Conservation (phyloP, 768 basidiomycete genomes). For the Obba rivulosa region DNA sequence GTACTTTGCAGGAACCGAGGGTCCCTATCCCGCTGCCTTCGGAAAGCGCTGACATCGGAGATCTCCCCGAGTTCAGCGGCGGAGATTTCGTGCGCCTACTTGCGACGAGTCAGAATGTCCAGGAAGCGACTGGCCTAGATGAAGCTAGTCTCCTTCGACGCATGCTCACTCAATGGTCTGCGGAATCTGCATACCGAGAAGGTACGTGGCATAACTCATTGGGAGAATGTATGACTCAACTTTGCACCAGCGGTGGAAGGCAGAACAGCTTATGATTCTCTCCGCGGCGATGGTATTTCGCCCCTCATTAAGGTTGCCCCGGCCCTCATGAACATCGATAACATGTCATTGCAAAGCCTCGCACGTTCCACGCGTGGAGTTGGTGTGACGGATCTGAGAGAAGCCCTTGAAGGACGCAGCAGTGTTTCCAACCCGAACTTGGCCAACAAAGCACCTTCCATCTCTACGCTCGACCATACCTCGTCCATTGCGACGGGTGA, state of each 20-base stretch:
- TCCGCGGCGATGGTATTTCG: conserved; percentile 63
- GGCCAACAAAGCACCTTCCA: conserved; percentile 54
- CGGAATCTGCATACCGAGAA: conserved; percentile 66
- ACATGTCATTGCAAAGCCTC: conserved; percentile 81
- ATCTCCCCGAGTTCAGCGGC: conserved; percentile 44
- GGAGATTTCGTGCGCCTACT: conserved; percentile 54
- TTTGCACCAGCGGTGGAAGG: conserved; percentile 49
- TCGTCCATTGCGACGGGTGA: conserved; percentile 39
- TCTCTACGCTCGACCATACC: conserved; percentile 71
- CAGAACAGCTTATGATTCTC: conserved; percentile 46
- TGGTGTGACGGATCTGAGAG: conserved; percentile 83
- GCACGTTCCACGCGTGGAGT: conserved; percentile 74
- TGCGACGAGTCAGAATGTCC: conserved; percentile 46
- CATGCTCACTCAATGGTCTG: conserved; percentile 62
- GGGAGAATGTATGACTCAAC: neutral
- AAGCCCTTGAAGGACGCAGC: conserved; percentile 81
- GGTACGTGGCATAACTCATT: conserved; percentile 46
- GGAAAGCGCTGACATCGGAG: conserved; percentile 17
- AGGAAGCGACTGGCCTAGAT: conserved; percentile 62
- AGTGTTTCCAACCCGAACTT: conserved; percentile 78
- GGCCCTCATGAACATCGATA: conserved; percentile 86
- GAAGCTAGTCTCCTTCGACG: conserved; percentile 47
- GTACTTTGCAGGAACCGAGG: conserved; percentile 40
- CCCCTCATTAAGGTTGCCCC: conserved; percentile 79
- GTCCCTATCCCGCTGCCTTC: conserved; percentile 38